A percentile compares a stretch with the other conserved stretches of the same genome.
phyloP scores from a whole-genome alignment of 495 filamentous ascomycete species.

The Daldinia decipiens region DNA sequence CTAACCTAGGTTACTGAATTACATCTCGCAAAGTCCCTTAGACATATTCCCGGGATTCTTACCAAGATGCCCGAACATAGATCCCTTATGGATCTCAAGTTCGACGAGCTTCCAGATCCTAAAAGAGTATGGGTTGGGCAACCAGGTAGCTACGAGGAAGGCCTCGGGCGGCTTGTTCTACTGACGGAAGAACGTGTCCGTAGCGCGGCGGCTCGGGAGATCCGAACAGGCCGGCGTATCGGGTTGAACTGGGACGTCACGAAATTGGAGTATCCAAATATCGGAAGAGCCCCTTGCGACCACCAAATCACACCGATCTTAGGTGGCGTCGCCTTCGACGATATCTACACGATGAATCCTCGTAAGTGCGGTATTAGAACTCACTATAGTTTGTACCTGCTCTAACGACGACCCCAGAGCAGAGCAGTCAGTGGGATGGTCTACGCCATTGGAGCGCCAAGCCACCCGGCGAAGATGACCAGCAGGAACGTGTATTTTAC shows the following conservation, averaged over 20 bases:
- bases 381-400: background rate
- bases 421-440: constrained; percentile 39
- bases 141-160: constrained; percentile 59
- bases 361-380: constrained; percentile 17
- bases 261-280: constrained; percentile 59
- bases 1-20: too few relatives aligned
- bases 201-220: constrained; percentile 57
- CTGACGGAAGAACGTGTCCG: constrained; percentile 62
- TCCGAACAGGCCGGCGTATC: constrained; percentile 60
- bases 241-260: constrained; percentile 64
- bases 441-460: constrained; percentile 40
- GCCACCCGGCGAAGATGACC: background rate
- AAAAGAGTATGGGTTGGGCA: constrained; percentile 60
- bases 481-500: constrained; percentile 50
- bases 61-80: background rate
- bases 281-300: constrained; percentile 54
- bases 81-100: constrained; percentile 28
- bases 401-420: constrained; percentile 26
- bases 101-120: constrained; percentile 62
- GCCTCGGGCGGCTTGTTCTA: constrained; percentile 64
- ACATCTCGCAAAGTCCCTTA: background rate
- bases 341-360: constrained; percentile 45
- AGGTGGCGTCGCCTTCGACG: constrained; percentile 45
- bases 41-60: background rate
- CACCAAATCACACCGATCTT: constrained; percentile 57